phyloP scores from a whole-genome alignment of 495 filamentous ascomycete species.

The Trichocladium uniseriatum region DNA sequence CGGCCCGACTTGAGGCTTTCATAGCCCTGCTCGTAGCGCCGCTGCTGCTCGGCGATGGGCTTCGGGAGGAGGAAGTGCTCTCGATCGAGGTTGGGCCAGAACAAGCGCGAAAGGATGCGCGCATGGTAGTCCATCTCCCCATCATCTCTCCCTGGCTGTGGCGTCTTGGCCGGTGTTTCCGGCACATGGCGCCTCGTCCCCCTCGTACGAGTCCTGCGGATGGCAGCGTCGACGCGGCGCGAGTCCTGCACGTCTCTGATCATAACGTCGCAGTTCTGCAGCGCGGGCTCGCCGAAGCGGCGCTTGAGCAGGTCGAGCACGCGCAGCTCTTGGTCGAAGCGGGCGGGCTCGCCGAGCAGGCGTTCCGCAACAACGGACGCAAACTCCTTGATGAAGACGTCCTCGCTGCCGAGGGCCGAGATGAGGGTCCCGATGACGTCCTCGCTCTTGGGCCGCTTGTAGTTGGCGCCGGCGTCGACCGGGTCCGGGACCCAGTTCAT shows the following conservation, averaged over 20 bases:
- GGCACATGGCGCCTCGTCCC: constrained; percentile 1
- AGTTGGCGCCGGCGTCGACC: constrained; percentile 85
- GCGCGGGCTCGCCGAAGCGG: constrained; percentile 72
- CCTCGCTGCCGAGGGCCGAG: constrained; percentile 73
- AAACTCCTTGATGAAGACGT: constrained; percentile 89
- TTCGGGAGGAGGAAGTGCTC: constrained; percentile 65
- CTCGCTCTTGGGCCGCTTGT: constrained; percentile 74
- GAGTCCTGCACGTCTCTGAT: constrained; percentile 88
- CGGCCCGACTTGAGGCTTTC: constrained; percentile 67
- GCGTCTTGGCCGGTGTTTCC: constrained; percentile 9
- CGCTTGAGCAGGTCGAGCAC: constrained; percentile 83
- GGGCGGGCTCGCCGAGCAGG: constrained; percentile 58
- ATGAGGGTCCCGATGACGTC: constrained; percentile 92
- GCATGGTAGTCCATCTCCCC: constrained; percentile 46
- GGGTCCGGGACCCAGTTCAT: constrained; percentile 89
- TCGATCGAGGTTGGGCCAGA: constrained; percentile 80
- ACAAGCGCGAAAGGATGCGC: constrained; percentile 83
- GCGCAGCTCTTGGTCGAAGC: constrained; percentile 62
- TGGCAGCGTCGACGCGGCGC: constrained; percentile 54
- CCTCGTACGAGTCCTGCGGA: constrained; percentile 34
- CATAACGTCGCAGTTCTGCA: constrained; percentile 96
- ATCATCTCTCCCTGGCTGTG: constrained; percentile 3
- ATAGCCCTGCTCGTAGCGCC: constrained; percentile 67
- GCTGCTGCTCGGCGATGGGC: constrained; percentile 52
- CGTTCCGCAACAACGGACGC: constrained; percentile 75